Conservation (phyloP, 169 alveolate species). For the Cryptosporidium meleagridis region DNA sequence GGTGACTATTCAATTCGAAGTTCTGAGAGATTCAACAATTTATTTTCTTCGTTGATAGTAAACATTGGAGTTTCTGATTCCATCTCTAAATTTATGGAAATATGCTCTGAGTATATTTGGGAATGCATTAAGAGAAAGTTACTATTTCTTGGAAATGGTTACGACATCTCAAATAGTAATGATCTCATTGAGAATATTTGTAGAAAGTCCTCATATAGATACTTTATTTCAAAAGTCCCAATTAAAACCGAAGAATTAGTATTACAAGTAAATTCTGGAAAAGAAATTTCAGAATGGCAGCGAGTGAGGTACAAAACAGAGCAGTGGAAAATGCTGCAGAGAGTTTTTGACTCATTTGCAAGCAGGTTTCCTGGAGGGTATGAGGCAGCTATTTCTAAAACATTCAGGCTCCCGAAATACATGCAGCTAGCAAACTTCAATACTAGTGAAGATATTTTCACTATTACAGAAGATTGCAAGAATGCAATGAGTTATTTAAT, state of each 20-base stretch:
- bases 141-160: slow-evolving; percentile 38
- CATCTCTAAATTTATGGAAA: slow-evolving; percentile 30
- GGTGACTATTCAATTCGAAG: slow-evolving; percentile 29
- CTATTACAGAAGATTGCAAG: slow-evolving; percentile 59
- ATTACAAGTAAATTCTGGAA: background rate
- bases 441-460: slow-evolving; percentile 15
- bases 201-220: slow-evolving; percentile 43
- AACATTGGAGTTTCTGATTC: slow-evolving; percentile 39
- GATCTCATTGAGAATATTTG: slow-evolving; percentile 20
- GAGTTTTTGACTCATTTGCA: slow-evolving; percentile 37
- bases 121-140: slow-evolving; percentile 36
- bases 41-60: background rate
- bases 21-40: slow-evolving; percentile 31
- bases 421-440: slow-evolving; percentile 65
- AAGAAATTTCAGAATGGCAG: slow-evolving; percentile 49
- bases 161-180: slow-evolving; percentile 50
- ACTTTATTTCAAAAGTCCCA: slow-evolving; percentile 29
- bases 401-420: slow-evolving; percentile 39
- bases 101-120: slow-evolving; percentile 49
- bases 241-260: slow-evolving; percentile 5
- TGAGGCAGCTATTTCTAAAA: slow-evolving; percentile 3
- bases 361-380: slow-evolving; percentile 47
- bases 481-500: slow-evolving; percentile 45
- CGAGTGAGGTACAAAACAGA: slow-evolving; percentile 35
- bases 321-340: slow-evolving; percentile 40